Conservation (phyloP, 1,284 basidiomycete genomes). For the Sphaerobolus stellatus region DNA sequence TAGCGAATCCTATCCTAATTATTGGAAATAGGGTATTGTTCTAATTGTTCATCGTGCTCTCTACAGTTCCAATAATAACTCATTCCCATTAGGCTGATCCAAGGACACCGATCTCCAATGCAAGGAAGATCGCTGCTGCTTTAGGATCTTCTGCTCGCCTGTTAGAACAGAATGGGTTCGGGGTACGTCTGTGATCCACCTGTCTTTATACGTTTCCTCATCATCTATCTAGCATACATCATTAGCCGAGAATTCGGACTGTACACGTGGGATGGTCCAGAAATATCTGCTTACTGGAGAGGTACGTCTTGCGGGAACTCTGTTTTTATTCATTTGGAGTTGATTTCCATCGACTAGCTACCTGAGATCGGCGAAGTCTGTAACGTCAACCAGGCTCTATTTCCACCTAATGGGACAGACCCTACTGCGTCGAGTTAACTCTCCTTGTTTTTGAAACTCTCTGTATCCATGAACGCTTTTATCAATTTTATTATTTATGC, state of each 20-base stretch:
- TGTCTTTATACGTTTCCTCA: no score
- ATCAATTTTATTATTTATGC: no score
- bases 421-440: no score
- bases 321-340: background rate
- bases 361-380: background rate
- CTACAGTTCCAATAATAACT: background rate
- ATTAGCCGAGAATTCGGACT: background rate
- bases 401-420: no score
- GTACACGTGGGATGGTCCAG: background rate
- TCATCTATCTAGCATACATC: constrained; percentile 1
- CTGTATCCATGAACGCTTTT: no score
- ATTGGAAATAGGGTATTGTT: constrained; percentile 17
- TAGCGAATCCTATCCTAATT: constrained; percentile 28
- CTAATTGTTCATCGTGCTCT: background rate
- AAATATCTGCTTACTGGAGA: background rate
- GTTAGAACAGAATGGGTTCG: constrained; percentile 21
- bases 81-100: constrained; percentile 17
- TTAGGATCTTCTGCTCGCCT: constrained; percentile 18
- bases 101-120: constrained; percentile 19
- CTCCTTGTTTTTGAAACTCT: no score
- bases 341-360: background rate
- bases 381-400: background rate
- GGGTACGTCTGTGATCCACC: no score
- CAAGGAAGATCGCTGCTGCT: constrained; percentile 15
- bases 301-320: background rate